Conservation (phyloP, 2,329 filamentous ascomycete species). For the Ceratocystis smalleyi region DNA sequence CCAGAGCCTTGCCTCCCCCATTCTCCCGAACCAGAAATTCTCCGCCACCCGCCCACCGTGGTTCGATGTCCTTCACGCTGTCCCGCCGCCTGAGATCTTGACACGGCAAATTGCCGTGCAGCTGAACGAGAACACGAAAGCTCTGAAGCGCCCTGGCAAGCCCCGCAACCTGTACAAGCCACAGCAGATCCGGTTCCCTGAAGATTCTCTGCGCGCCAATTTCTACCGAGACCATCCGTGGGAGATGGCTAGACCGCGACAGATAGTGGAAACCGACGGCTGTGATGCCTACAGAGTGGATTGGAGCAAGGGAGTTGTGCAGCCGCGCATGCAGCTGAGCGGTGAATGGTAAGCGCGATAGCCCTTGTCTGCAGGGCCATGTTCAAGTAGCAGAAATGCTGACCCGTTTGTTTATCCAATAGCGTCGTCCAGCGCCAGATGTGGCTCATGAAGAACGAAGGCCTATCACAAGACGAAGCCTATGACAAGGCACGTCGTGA, state of each 20-base stretch:
- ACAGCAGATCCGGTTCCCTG: conserved; percentile 59
- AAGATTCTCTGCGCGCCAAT: conserved; percentile 62
- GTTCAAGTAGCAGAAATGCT: neutral
- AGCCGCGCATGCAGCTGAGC: conserved; percentile 59
- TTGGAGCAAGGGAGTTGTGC: conserved; percentile 61
- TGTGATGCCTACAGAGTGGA: conserved; percentile 61
- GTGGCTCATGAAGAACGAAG: conserved; percentile 57
- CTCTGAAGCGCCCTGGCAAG: conserved; percentile 32
- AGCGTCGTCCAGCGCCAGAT: conserved; percentile 88
- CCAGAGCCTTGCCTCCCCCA: conserved; percentile 29
- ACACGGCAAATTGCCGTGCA: conserved; percentile 35
- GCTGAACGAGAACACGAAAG: conserved; percentile 8
- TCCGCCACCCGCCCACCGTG: conserved; percentile 30
- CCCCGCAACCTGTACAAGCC: conserved; percentile 69
- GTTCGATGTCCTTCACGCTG: conserved; percentile 35
- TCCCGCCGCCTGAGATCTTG: conserved; percentile 44
- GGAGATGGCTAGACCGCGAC: conserved; percentile 79
- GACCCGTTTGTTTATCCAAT: conserved; percentile 8
- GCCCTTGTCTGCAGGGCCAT: too few relatives aligned
- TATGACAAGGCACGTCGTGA: conserved; percentile 82
- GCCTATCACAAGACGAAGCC: conserved; percentile 48
- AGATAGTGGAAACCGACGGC: conserved; percentile 74
- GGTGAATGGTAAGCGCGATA: conserved; percentile 58
- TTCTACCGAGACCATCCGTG: conserved; percentile 95
- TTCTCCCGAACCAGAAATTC: conserved; percentile 23